These are phyloP conservation scores for Pinus tabuliformis DNA, from an alignment of 75 land plant species.

Conservation along the genomic window DNA sequence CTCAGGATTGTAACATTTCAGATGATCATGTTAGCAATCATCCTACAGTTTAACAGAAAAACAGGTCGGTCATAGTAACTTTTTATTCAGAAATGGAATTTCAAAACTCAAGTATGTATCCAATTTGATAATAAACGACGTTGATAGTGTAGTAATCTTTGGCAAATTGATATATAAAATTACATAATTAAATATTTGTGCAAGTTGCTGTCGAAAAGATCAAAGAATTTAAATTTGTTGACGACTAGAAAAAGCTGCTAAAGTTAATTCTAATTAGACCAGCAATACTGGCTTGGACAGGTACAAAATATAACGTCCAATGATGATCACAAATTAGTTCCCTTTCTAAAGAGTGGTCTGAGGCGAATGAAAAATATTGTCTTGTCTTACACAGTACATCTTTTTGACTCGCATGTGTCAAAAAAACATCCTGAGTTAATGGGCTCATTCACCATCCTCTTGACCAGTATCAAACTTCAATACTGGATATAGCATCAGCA, in stretches of 20 bases:
- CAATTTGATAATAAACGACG: neutral
- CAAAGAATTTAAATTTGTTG: neutral
- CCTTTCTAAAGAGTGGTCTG: neutral
- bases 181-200: neutral
- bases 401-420: neutral
- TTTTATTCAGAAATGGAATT: neutral
- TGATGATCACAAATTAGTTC: neutral
- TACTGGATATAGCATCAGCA: too few species aligned
- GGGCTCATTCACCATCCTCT: too few species aligned
- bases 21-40: too few species aligned
- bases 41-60: too few species aligned
- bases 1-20: too few species aligned
- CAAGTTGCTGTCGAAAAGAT: neutral
- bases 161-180: neutral
- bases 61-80: neutral
- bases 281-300: neutral
- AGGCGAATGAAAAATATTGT: neutral
- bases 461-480: too few species aligned
- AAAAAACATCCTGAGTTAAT: too few species aligned
- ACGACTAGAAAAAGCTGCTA: neutral
- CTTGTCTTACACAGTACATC: neutral
- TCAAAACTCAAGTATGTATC: neutral
- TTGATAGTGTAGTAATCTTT: neutral
- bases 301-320: neutral
- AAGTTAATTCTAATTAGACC: too few species aligned